phyloP scores from a whole-genome alignment of 371 early-diverging fungal genomes.

The Dichotomocladium elegans region DNA sequence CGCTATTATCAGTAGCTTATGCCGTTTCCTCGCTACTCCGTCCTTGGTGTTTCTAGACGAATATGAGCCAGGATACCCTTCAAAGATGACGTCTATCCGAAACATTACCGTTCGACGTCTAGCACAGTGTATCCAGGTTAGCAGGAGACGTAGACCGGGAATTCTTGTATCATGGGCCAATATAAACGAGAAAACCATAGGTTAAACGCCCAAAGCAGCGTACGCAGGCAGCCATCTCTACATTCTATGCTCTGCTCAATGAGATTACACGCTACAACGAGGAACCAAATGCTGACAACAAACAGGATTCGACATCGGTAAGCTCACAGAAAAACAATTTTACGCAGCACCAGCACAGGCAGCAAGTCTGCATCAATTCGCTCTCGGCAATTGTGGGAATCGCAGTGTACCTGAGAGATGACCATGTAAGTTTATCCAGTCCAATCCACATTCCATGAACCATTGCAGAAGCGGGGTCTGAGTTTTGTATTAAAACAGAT shows the following conservation, averaged over 20 bases:
- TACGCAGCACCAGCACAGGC: no score
- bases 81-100: conserved; percentile 32
- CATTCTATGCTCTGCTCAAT: conserved; percentile 52
- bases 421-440: conserved; percentile 33
- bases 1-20: conserved; percentile 50
- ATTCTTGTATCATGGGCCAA: no score
- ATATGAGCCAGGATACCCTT: conserved; percentile 41
- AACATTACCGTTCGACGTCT: conserved; percentile 52
- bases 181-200: no score
- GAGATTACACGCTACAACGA: conserved; percentile 44
- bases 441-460: no score
- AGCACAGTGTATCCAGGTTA: conserved; percentile 58
- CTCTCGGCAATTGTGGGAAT: conserved; percentile 57
- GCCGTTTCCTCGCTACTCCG: conserved; percentile 57
- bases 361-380: conserved; percentile 12
- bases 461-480: not conserved
- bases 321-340: no score
- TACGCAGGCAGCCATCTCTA: conserved; percentile 46
- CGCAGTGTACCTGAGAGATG: conserved; percentile 56
- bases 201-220: conserved; percentile 18
- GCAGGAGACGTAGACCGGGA: no score
- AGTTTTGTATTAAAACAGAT: not conserved
- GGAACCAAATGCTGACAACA: no score
- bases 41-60: conserved; percentile 20
- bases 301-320: no score